phyloP scores from a whole-genome alignment of 805 yeast genomes.

The Saccharomyces paradoxus region DNA sequence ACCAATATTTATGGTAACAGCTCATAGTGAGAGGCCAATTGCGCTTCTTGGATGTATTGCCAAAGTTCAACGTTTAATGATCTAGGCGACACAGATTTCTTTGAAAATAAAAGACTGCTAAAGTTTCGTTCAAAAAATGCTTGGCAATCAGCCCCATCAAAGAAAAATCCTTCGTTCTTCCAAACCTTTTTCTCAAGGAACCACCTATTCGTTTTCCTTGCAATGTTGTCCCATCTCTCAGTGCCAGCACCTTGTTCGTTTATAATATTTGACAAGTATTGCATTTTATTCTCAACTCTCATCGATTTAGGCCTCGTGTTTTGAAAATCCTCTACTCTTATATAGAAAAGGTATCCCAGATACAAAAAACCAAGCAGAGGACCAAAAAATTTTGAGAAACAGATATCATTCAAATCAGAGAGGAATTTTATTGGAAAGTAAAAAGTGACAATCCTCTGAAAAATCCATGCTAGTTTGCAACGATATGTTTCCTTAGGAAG shows the following conservation, averaged over 20 bases:
- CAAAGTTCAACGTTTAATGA: background rate
- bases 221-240: background rate
- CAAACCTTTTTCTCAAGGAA: background rate
- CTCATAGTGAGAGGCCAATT: background rate
- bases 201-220: background rate
- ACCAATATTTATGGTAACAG: background rate
- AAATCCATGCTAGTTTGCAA: background rate
- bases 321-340: background rate
- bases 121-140: background rate
- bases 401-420: background rate
- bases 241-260: background rate
- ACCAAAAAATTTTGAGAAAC: too few species aligned
- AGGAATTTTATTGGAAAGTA: too few species aligned
- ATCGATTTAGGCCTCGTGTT: background rate
- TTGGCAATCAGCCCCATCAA: background rate
- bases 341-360: background rate
- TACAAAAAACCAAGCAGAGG: background rate
- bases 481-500: background rate
- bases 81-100: background rate
- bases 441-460: background rate
- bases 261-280: background rate
- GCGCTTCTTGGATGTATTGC: background rate
- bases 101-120: background rate
- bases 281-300: background rate
- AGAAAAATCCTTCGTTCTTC: background rate